A percentile compares a stretch with the other conserved stretches of the same genome.
Conservation (phyloP, 2,329 filamentous ascomycete species). For the Colletotrichum godetiae region DNA sequence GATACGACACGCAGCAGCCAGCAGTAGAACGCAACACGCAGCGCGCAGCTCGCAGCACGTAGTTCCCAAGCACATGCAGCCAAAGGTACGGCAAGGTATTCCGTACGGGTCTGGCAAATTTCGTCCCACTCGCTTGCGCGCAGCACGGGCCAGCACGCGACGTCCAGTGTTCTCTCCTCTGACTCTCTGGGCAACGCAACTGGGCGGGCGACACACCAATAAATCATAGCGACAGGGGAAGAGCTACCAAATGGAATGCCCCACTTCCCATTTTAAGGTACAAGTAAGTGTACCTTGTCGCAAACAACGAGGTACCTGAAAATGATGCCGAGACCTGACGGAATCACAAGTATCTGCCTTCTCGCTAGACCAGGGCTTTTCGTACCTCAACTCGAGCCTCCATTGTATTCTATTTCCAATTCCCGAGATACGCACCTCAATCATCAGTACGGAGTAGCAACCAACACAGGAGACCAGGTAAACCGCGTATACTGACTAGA, state of each 20-base stretch:
- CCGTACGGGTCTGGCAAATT: slow-evolving; percentile 34
- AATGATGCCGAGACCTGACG: background rate
- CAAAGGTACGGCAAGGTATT: background rate
- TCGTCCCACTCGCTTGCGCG: slow-evolving; percentile 33
- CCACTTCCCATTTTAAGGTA: slow-evolving; percentile 2
- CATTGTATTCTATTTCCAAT: background rate
- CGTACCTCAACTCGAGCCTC: background rate
- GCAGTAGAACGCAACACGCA: background rate
- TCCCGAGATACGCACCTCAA: background rate
- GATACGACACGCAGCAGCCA: background rate
- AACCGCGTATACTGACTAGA: background rate
- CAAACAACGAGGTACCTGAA: background rate
- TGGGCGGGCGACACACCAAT: slow-evolving; percentile 13
- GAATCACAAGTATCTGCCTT: background rate
- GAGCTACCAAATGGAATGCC: slow-evolving; percentile 19
- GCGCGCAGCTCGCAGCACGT: background rate
- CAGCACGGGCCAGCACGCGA: slow-evolving; percentile 29
- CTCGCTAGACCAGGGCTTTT: background rate
- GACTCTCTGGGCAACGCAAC: slow-evolving; percentile 6
- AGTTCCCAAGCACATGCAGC: slow-evolving; percentile 12
- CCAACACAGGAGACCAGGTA: background rate
- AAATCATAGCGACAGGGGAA: slow-evolving; percentile 24
- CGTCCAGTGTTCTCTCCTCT: slow-evolving; percentile 6
- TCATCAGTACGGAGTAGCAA: background rate
- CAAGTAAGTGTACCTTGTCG: background rate